Evolutionary conservation across 2,329 filamentous ascomycete genomes (phyloP), one percentile per base, ranked within the genome.

Genomic region (Lecanicillium sp.): DNA sequence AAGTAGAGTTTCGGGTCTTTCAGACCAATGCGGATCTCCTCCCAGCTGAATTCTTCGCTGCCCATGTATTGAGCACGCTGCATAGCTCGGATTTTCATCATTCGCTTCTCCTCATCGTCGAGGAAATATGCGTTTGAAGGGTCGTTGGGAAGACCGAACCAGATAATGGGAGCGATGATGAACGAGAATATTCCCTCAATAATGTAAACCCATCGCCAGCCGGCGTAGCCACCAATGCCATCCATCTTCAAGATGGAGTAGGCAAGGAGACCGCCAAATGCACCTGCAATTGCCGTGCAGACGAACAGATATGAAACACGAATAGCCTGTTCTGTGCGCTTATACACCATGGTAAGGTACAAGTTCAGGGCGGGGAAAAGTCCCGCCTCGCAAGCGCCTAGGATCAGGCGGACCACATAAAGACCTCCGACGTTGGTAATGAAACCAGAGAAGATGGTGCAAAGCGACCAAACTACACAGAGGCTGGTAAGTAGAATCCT

Each of bases 1-100:
- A 75, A 53, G 40, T 67, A 70, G 3, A 74, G 49, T 46, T 76
- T 77, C 1, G 65, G 64, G 41, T 77, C 73, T 11, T 51, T 54
- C 7, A 71, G 43, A 0, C 63, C 68, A 16, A 64, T 65, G 30
- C 53, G 53, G 35, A 76, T 59, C 47, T 76, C 70, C 5, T 57
- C 53, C 69, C 66, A 72, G 41, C 58, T 62, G 42, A 75, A 74
- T 13, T 68, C 53, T 4, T 68, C 66, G 27, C 39, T 45, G 27
- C 71, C 68, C 59, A 68, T 68, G 43, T 75, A 75, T 36, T 63
- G 58, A 2, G 56, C 57, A 4, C 62, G 52, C 41, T 68, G 67
- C 15, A 59, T 57, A 29, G 60, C 62, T 6, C 72, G 63, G 18
- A 68, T 54, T 6, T 57, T 52, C 69, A 75, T 74, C 53, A 75